These are phyloP conservation scores for Blastobotrys petasosporus DNA, from an alignment of 1,139 yeast genomes.

Conservation along the genomic window DNA sequence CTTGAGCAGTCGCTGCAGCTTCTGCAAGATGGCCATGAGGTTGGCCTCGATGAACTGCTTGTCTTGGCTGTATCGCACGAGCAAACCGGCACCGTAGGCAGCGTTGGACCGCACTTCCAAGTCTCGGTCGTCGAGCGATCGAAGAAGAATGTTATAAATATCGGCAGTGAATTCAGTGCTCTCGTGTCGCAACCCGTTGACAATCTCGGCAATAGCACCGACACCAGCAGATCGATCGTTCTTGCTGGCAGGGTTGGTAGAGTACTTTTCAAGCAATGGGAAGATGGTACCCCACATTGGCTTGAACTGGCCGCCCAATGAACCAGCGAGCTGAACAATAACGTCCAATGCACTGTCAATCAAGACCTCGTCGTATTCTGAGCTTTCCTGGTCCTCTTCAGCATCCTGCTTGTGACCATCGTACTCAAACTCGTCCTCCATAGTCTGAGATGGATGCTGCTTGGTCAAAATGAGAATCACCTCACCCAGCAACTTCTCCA, in stretches of 20 bases:
- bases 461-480: slow-evolving; percentile 67
- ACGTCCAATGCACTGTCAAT: slow-evolving; percentile 85
- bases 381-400: slow-evolving; percentile 50
- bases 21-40: slow-evolving; percentile 65
- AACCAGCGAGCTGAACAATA: slow-evolving; percentile 65
- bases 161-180: slow-evolving; percentile 64
- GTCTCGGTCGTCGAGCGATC: slow-evolving; percentile 70
- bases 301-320: slow-evolving; percentile 69
- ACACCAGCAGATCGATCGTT: slow-evolving; percentile 75
- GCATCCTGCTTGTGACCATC: slow-evolving; percentile 46
- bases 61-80: slow-evolving; percentile 51
- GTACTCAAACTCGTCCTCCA: slow-evolving; percentile 50
- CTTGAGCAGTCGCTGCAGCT: slow-evolving; percentile 70
- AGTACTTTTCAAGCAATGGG: slow-evolving; percentile 55
- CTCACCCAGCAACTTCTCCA: slow-evolving; percentile 65
- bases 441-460: slow-evolving; percentile 75
- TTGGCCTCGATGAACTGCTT: slow-evolving; percentile 52
- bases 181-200: slow-evolving; percentile 60
- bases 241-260: slow-evolving; percentile 54
- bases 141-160: slow-evolving; percentile 61
- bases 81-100: slow-evolving; percentile 89
- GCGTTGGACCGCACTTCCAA: slow-evolving; percentile 92
- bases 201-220: slow-evolving; percentile 88
- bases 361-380: slow-evolving; percentile 83
- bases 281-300: slow-evolving; percentile 71